A percentile compares a stretch with the other conserved stretches of the same genome.
phyloP scores from a whole-genome alignment of 805 yeast species.

The Sugiyamaella qingdaonensis region DNA sequence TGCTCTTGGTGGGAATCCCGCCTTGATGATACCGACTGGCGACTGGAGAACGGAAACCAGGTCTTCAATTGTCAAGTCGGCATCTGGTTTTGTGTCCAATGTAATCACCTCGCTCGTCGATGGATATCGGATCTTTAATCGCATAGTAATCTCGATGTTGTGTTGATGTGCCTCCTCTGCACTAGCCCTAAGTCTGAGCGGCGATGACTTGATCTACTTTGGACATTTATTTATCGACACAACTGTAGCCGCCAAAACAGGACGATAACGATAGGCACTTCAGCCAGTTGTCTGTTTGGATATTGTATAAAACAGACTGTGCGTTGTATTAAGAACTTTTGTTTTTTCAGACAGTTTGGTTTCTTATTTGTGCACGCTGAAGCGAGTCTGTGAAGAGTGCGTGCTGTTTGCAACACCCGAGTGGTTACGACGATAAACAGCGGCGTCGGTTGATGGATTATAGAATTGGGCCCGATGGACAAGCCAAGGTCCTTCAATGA shows the following conservation, averaged over 20 bases:
- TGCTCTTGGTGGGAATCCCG: slow-evolving; percentile 60
- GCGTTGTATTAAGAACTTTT: neutral
- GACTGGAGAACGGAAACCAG: slow-evolving; percentile 28
- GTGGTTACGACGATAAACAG: no score
- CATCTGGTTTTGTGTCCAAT: slow-evolving; percentile 36
- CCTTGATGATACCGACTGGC: slow-evolving; percentile 34
- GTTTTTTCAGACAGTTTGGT: no score
- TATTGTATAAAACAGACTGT: neutral
- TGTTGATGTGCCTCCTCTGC: no score
- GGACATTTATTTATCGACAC: neutral
- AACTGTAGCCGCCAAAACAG: neutral
- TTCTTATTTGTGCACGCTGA: no score
- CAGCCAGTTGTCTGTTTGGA: slow-evolving; percentile 19
- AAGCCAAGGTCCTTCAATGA: slow-evolving; percentile 24
- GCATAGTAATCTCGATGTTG: slow-evolving; percentile 14
- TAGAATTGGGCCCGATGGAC: slow-evolving; percentile 6
- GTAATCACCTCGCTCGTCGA: slow-evolving; percentile 33
- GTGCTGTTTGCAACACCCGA: no score
- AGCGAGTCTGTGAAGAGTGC: no score
- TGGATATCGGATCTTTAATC: slow-evolving; percentile 34
- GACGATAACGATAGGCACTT: slow-evolving; percentile 33
- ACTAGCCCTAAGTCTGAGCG: no score
- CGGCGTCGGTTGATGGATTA: no score
- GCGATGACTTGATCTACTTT: no score
- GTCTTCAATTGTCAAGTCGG: slow-evolving; percentile 35